These are phyloP conservation scores for Talaromyces nanjingensis DNA, from an alignment of 495 filamentous ascomycete species.

Conservation along the genomic window DNA sequence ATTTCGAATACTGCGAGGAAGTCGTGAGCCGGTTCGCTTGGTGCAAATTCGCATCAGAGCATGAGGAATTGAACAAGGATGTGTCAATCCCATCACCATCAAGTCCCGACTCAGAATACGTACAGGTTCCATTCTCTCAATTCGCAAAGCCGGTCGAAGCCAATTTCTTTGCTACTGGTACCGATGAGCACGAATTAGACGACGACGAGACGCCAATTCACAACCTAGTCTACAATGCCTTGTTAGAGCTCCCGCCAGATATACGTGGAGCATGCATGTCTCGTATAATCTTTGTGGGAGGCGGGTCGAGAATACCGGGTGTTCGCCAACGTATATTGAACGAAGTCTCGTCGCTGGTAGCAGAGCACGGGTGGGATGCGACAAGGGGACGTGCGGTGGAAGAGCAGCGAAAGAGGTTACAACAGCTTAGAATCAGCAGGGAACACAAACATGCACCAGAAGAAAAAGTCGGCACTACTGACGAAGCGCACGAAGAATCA, in stretches of 20 bases:
- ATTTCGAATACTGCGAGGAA: constrained; percentile 75
- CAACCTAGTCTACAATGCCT: constrained; percentile 63
- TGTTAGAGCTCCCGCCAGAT: constrained; percentile 73
- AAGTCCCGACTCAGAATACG: constrained; percentile 28
- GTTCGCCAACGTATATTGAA: constrained; percentile 71
- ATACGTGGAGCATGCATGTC: constrained; percentile 80
- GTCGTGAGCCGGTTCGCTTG: constrained; percentile 65
- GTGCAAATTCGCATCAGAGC: constrained; percentile 44
- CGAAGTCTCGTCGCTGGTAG: constrained; percentile 60
- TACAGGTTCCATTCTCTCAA: constrained; percentile 54
- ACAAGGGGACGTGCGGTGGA: constrained; percentile 57
- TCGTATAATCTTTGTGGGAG: constrained; percentile 81
- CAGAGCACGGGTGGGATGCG: constrained; percentile 67
- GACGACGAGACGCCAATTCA: constrained; percentile 78
- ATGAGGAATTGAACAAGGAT: constrained; percentile 6
- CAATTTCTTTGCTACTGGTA: constrained; percentile 58
- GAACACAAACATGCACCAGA: constrained; percentile 17
- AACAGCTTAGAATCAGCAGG: constrained; percentile 30
- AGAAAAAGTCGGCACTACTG: constrained; percentile 20
- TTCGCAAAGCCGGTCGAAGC: constrained; percentile 70
- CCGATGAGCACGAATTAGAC: constrained; percentile 54
- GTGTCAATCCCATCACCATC: constrained; percentile 40
- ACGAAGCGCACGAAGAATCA: constrained; percentile 4
- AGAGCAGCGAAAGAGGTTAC: constrained; percentile 45
- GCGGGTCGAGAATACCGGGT: constrained; percentile 71